These are phyloP conservation scores for Escovopsis weberi DNA, from an alignment of 2,329 filamentous ascomycete species.

Conservation along the genomic window DNA sequence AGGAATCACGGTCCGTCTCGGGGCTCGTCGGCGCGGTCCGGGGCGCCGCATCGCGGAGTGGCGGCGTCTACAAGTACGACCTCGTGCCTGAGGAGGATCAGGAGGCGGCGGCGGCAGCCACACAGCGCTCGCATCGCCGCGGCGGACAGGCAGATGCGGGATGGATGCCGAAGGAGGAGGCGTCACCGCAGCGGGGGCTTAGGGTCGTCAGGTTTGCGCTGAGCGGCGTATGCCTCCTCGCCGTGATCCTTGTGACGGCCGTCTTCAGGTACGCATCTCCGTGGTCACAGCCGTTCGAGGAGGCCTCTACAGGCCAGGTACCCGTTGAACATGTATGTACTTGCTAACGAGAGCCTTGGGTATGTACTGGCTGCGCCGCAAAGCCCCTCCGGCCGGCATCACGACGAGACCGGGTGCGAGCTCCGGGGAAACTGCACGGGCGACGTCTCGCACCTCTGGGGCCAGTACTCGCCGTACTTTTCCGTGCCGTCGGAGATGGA, in stretches of 20 bases:
- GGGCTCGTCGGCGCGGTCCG: slow-evolving; percentile 9
- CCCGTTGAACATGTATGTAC: no score
- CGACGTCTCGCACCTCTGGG: slow-evolving; percentile 56
- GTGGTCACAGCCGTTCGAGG: no score
- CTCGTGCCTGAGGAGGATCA: slow-evolving; percentile 8
- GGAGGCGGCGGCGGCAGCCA: no score
- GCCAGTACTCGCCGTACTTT: slow-evolving; percentile 80
- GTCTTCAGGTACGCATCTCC: slow-evolving; percentile 7
- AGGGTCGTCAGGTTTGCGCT: slow-evolving; percentile 8
- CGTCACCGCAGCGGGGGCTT: slow-evolving; percentile 1
- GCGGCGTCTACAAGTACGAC: slow-evolving; percentile 14
- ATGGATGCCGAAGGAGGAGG: not conserved
- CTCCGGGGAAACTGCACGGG: slow-evolving; percentile 33
- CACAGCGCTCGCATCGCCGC: no score
- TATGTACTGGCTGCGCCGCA: no score
- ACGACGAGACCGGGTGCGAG: slow-evolving; percentile 11
- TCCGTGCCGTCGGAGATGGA: slow-evolving; percentile 54
- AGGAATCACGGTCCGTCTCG: slow-evolving; percentile 1
- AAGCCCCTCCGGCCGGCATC: no score
- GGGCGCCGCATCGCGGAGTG: slow-evolving; percentile 7
- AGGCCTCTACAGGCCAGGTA: no score
- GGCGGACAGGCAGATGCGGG: slow-evolving; percentile 3
- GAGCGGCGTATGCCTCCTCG: slow-evolving; percentile 7
- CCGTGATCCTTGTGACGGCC: slow-evolving; percentile 6
- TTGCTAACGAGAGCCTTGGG: not conserved